phyloP scores from a whole-genome alignment of 1,284 basidiomycete genomes.

The Trichosporon ovoides region DNA sequence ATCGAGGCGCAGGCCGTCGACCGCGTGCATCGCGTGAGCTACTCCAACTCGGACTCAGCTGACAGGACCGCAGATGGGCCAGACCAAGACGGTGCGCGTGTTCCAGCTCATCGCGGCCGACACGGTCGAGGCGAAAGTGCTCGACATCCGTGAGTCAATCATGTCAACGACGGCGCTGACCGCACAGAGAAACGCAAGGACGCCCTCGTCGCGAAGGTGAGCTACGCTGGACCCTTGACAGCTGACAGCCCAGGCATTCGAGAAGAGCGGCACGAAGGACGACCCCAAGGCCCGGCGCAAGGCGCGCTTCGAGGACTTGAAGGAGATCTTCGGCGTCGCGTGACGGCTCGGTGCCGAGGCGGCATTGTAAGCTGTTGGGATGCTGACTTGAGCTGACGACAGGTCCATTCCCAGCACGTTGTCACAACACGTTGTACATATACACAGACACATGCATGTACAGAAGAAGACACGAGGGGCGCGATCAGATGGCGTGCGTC shows the following conservation, averaged over 20 bases:
- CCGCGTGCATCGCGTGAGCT: slow-evolving; percentile 59
- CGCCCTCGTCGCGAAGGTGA: slow-evolving; percentile 36
- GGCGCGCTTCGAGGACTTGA: slow-evolving; percentile 43
- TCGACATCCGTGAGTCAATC: slow-evolving; percentile 71
- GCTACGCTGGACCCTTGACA: background rate
- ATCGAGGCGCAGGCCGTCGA: slow-evolving; percentile 87
- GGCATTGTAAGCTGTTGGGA: no score
- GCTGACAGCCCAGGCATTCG: slow-evolving; percentile 34
- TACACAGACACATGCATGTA: background rate
- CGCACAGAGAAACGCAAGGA: slow-evolving; percentile 41
- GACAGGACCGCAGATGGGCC: slow-evolving; percentile 61
- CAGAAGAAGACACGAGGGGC: background rate
- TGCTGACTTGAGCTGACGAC: no score
- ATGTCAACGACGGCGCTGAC: background rate
- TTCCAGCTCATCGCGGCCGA: slow-evolving; percentile 83
- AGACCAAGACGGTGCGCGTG: slow-evolving; percentile 71
- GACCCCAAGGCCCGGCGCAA: slow-evolving; percentile 34
- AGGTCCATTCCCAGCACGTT: background rate
- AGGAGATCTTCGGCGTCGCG: slow-evolving; percentile 38
- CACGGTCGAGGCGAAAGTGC: slow-evolving; percentile 76
- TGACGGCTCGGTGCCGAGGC: background rate
- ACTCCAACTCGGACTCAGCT: slow-evolving; percentile 17
- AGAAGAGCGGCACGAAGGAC: slow-evolving; percentile 35
- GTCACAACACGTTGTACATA: background rate
- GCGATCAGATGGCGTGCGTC: slow-evolving; percentile 39